Percentiles rank a stretch among this genome's conserved stretches.
Conservation (phyloP, 768 basidiomycete genomes). For the Hygrocybe coccinea region DNA sequence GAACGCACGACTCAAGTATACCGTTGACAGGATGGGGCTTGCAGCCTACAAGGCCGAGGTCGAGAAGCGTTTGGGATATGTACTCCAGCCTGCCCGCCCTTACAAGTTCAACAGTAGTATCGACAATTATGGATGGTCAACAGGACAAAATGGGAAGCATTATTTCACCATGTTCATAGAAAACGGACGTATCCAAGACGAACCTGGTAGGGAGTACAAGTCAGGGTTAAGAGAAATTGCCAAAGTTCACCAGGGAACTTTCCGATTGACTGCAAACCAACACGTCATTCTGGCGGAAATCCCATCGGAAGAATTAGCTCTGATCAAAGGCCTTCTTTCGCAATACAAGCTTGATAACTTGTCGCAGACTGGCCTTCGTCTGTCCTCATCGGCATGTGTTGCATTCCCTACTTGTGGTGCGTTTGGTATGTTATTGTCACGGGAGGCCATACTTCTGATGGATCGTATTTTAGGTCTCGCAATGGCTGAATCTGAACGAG, state of each 20-base stretch:
- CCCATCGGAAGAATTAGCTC: constrained; percentile 59
- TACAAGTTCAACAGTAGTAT: constrained; percentile 84
- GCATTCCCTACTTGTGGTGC: constrained; percentile 92
- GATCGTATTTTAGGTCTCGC: constrained; percentile 28
- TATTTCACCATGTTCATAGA: constrained; percentile 95
- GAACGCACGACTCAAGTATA: constrained; percentile 94
- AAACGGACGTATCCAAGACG: constrained; percentile 96
- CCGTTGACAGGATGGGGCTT: constrained; percentile 92
- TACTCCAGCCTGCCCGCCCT: constrained; percentile 64
- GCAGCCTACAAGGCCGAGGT: constrained; percentile 84
- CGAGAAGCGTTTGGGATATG: constrained; percentile 80
- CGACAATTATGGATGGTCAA: constrained; percentile 93
- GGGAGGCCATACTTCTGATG: constrained; percentile 1
- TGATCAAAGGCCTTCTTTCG: constrained; percentile 72
- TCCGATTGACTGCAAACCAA: constrained; percentile 94
- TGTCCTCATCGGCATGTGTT: constrained; percentile 94
- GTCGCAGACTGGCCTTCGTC: constrained; percentile 66
- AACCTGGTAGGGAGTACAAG: constrained; percentile 87
- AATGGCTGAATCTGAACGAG: constrained; percentile 52
- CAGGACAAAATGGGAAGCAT: constrained; percentile 79
- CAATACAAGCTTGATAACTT: constrained; percentile 91
- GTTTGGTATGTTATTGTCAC: constrained; percentile 20
- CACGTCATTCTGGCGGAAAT: constrained; percentile 88
- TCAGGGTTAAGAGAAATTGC: constrained; percentile 89
- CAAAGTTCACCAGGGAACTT: constrained; percentile 87